Evolutionary conservation across 208 protist species (phyloP).

Genomic region (Herpetomonas muscarum): DNA sequence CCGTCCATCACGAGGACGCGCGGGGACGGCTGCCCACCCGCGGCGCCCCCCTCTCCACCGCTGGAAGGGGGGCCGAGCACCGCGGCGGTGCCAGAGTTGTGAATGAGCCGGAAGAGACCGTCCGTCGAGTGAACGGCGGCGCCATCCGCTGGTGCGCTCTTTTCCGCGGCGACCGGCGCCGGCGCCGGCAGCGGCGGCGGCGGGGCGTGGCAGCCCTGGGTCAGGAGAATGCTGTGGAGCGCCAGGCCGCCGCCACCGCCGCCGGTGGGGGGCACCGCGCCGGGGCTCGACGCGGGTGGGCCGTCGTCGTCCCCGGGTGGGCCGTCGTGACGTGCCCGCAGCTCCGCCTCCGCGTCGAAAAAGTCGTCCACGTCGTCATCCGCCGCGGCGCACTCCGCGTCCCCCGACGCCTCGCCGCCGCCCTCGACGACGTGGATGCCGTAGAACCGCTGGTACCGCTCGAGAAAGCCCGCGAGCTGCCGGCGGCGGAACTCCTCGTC

Average conservation of each 20-base stretch:
- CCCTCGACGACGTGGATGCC: slow-evolving; percentile 21
- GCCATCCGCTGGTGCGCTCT: not conserved
- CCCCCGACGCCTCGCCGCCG: not conserved
- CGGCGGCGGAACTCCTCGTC: slow-evolving; percentile 46
- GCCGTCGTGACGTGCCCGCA: not conserved
- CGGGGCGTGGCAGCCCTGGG: slow-evolving; percentile 7
- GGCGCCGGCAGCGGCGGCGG: not conserved
- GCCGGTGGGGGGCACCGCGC: too few species aligned
- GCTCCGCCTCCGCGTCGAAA: not conserved
- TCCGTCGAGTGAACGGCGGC: too few species aligned
- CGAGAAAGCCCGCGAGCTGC: slow-evolving; percentile 59
- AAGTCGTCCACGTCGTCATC: not conserved
- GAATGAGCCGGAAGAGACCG: too few species aligned
- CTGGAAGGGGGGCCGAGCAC: too few species aligned
- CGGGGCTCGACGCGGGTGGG: too few species aligned
- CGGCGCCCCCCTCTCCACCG: too few species aligned
- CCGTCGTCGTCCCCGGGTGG: too few species aligned
- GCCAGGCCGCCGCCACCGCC: not conserved
- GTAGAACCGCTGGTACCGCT: slow-evolving; percentile 42
- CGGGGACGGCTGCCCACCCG: too few species aligned
- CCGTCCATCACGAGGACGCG: slow-evolving; percentile 48
- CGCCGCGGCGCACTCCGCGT: not conserved
- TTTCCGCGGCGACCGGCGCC: not conserved
- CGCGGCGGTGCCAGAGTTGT: too few species aligned
- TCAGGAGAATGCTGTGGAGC: slow-evolving; percentile 7